phyloP scores from a whole-genome alignment of 176 grass and related monocot genomes.

The Otatea glauca region DNA sequence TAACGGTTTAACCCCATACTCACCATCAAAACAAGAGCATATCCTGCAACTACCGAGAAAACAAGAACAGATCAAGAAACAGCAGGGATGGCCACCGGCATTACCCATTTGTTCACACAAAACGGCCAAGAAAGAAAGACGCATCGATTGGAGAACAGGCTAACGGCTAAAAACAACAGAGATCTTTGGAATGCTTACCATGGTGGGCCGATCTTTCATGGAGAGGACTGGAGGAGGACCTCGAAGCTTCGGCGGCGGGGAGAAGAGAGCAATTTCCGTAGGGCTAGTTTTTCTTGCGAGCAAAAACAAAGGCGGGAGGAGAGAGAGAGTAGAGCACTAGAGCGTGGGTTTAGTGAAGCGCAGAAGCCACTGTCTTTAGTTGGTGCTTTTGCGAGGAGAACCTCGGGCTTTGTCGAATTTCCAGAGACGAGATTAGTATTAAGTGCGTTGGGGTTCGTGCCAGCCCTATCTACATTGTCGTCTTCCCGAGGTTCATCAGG shows the following conservation, averaged over 20 bases:
- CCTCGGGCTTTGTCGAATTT: not conserved
- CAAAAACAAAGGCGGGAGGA: constrained; percentile 16
- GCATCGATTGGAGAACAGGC: not conserved
- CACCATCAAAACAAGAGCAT: not conserved
- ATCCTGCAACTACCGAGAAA: not conserved
- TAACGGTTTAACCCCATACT: not conserved
- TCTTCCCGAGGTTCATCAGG: not conserved
- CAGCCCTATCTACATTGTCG: constrained; percentile 34
- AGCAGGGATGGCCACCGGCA: not conserved
- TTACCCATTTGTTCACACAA: constrained; percentile 6
- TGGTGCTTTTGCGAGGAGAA: not conserved
- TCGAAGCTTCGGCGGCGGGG: constrained; percentile 21
- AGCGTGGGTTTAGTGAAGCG: constrained; percentile 3
- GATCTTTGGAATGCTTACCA: constrained; percentile 22
- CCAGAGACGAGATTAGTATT: no score
- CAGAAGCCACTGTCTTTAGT: constrained; percentile 2
- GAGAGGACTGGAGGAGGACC: constrained; percentile 4
- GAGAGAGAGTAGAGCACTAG: not conserved
- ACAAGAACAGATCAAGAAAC: not conserved
- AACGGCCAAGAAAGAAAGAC: not conserved
- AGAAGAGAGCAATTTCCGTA: constrained; percentile 24
- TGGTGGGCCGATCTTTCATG: not conserved
- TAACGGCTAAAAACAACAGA: not conserved
- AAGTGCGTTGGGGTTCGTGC: not conserved
- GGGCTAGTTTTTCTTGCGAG: constrained; percentile 27